Percentiles rank a stretch among this genome's conserved stretches.
Evolutionary conservation across 768 basidiomycete genomes (phyloP).

Genomic region (Termitomyces sp.): DNA sequence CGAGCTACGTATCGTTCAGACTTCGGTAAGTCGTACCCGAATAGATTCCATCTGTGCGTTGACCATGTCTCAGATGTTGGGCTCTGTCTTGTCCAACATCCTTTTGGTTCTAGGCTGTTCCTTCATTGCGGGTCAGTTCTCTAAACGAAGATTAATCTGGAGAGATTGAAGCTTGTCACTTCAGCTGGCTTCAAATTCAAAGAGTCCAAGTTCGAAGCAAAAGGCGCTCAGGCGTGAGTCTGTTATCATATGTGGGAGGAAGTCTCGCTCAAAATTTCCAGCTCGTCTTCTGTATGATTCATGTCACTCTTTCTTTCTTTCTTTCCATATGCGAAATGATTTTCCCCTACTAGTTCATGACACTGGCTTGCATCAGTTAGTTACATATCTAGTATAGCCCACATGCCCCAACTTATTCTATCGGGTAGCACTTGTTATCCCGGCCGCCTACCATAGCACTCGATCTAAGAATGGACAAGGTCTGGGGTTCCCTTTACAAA

Average conservation of each 20-base stretch:
- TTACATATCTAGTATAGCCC: constrained; percentile 2
- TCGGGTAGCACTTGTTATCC: constrained; percentile 69
- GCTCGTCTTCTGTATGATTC: constrained; percentile 40
- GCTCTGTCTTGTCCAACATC: constrained; percentile 87
- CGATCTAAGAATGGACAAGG: constrained; percentile 12
- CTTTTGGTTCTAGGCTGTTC: constrained; percentile 88
- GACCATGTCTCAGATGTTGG: constrained; percentile 57
- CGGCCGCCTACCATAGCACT: constrained; percentile 75
- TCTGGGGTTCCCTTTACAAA: neutral
- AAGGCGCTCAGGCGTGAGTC: constrained; percentile 82
- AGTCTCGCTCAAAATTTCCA: constrained; percentile 15
- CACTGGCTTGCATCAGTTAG: constrained; percentile 79
- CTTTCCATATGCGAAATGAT: constrained; percentile 2
- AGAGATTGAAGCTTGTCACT: neutral
- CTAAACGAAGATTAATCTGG: neutral
- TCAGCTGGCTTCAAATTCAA: constrained; percentile 57
- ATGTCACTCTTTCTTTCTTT: constrained; percentile 2
- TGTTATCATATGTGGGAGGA: neutral
- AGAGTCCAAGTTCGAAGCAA: constrained; percentile 74
- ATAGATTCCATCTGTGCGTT: neutral
- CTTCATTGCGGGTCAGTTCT: constrained; percentile 69
- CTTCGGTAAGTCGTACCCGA: constrained; percentile 49
- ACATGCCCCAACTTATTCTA: neutral
- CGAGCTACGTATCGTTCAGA: constrained; percentile 86
- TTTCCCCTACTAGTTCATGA: constrained; percentile 56